Evolutionary conservation across 805 yeast genomes (phyloP).

Genomic region (Candida ipomoeae): DNA sequence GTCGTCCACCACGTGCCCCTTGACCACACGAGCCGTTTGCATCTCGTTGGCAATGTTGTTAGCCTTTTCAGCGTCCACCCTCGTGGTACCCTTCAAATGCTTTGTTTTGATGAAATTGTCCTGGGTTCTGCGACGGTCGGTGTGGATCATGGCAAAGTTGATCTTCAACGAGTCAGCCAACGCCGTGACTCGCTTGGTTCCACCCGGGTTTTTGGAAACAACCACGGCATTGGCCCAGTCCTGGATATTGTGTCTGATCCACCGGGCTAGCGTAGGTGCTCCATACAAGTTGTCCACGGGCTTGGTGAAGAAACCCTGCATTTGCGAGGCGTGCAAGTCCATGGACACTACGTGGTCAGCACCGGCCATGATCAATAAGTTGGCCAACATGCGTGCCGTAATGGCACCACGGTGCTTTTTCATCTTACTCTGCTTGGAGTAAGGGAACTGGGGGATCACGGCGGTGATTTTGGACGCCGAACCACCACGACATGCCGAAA

Average conservation of each 20-base stretch:
- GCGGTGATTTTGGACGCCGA: constrained; percentile 97
- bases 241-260: constrained; percentile 89
- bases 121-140: constrained; percentile 89
- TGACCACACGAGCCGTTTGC: constrained; percentile 92
- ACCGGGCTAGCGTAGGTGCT: constrained; percentile 91
- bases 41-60: constrained; percentile 72
- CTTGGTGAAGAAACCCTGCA: constrained; percentile 97
- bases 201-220: constrained; percentile 99
- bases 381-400: constrained; percentile 97
- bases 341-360: constrained; percentile 97
- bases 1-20: constrained; percentile 96
- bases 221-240: constrained; percentile 88
- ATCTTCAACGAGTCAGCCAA: constrained; percentile 95
- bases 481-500: constrained; percentile 95
- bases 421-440: constrained; percentile 92
- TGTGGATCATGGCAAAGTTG: constrained; percentile 98
- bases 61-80: constrained; percentile 56
- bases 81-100: constrained; percentile 32
- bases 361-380: constrained; percentile 93
- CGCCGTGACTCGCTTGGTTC: constrained; percentile 96
- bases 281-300: constrained; percentile 97
- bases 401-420: constrained; percentile 98
- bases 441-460: constrained; percentile 96
- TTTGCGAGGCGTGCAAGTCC: constrained; percentile 95
- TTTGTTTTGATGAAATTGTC: constrained; percentile 47